Evolutionary conservation across 108 stramenopile genomes (phyloP).

Genomic region (Discostella pseudostelligera): DNA sequence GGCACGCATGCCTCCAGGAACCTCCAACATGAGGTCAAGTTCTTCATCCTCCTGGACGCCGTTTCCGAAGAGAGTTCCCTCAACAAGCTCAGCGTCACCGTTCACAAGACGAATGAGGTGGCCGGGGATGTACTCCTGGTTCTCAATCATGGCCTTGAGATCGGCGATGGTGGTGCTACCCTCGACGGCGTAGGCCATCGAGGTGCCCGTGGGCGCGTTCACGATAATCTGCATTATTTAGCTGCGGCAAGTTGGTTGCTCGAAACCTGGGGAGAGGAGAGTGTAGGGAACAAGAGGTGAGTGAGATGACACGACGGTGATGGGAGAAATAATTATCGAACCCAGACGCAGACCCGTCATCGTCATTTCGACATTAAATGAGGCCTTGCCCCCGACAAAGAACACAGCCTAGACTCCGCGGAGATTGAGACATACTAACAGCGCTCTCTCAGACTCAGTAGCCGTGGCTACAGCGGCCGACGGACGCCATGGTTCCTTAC

Average conservation of each 20-base stretch:
- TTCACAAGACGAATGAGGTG: constrained; percentile 75
- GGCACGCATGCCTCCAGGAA: constrained; percentile 82
- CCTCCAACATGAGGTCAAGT: constrained; percentile 70
- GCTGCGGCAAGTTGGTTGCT: constrained; percentile 65
- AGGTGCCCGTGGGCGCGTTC: constrained; percentile 43
- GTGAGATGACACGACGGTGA: not conserved
- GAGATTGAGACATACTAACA: too few relatives aligned
- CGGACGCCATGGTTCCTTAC: constrained; percentile 25
- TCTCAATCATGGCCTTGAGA: constrained; percentile 88
- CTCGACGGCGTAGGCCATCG: constrained; percentile 82
- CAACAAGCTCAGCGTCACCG: constrained; percentile 66
- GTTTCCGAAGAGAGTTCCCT: constrained; percentile 77
- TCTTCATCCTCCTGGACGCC: constrained; percentile 82
- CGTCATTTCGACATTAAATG: too few relatives aligned
- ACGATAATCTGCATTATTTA: constrained; percentile 78
- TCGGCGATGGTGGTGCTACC: constrained; percentile 76
- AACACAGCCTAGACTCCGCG: too few relatives aligned
- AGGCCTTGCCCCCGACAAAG: too few relatives aligned
- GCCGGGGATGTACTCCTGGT: constrained; percentile 82
- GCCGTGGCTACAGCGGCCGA: not conserved
- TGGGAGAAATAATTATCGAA: too few relatives aligned
- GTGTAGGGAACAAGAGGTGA: not conserved
- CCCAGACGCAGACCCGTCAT: too few relatives aligned
- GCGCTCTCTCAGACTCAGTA: too few relatives aligned
- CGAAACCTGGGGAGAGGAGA: constrained; percentile 45